Base-by-base conservation (phyloP, 495 filamentous ascomycete species). In the Neurospora tetraspora region DNA sequence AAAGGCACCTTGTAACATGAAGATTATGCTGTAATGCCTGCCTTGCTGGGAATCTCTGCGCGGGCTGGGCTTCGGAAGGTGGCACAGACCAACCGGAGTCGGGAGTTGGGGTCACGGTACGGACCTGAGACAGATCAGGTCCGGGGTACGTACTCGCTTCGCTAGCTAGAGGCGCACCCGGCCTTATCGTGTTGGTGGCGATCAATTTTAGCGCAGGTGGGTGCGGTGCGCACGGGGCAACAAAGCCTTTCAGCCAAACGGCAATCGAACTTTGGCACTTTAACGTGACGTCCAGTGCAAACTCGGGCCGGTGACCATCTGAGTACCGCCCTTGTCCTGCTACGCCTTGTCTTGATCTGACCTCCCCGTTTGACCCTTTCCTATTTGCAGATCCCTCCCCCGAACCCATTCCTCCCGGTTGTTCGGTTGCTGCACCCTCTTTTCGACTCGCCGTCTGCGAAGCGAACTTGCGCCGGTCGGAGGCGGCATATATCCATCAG, bases 171-270 rank as follows among this genome's bases (percentile, higher is more conserved):
- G 3, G 43, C n/a, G 43, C 8, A 20, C n/a, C 43, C 11, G 47
- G 53, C 53, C 53, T 61, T 61, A 61, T 61, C 53, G 27, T 16
- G 53, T 31, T 61, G 53, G 53, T 61, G 72, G 71, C 74, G 73
- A 71, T 70, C 71, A 68, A 77, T 73, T 76, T 76, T 76, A 78
- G 77, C 76, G 77, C 74, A 68, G 72, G 74, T 72, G 73, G 76
- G 69, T 74, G 74, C 74, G 70, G 53, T 61, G 53, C 53, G 53
- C 53, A 61, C 53, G 53, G 53, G 73, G 72, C 76, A 73, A 74
- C 76, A 78, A 76, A 73, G 74, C 53, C 75, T 76, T 79, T 77
- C 73, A 71, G 70, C 76, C 76, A 73, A 70, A 72, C 53, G 27
- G 53, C 53, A 61, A 16, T 61, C 74, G 68, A 74, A 73, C 47